Conservation (phyloP, 148 eudicot genomes). For the Pharnaceum exiguum region DNA sequence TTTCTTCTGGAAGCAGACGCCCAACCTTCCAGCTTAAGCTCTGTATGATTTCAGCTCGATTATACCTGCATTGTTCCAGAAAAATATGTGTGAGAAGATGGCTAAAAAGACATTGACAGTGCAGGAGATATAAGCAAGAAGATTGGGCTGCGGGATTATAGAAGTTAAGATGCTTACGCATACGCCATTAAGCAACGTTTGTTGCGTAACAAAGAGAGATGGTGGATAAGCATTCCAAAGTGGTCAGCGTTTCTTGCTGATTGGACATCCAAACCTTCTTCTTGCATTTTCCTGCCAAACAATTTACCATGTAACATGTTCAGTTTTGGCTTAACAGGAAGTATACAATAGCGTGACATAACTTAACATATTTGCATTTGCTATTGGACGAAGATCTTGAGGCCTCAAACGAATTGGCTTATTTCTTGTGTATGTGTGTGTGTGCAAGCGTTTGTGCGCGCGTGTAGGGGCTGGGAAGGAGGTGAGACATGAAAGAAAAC, state of each 20-base stretch:
- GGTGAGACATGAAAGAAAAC: no score
- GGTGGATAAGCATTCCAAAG: slow-evolving; percentile 86
- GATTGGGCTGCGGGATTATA: background rate
- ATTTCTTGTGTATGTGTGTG: no score
- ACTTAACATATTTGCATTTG: no score
- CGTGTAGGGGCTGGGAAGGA: no score
- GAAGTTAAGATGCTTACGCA: slow-evolving; percentile 41
- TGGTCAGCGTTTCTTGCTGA: slow-evolving; percentile 69
- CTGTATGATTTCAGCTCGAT: slow-evolving; percentile 71
- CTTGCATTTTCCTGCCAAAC: slow-evolving; percentile 73
- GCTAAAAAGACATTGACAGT: slow-evolving; percentile 8
- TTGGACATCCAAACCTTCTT: slow-evolving; percentile 56
- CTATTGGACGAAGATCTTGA: no score
- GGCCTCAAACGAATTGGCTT: no score
- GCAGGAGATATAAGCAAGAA: background rate
- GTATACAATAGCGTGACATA: no score
- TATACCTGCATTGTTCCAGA: slow-evolving; percentile 39
- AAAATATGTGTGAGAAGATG: background rate
- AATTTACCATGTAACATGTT: no score
- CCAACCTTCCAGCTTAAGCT: slow-evolving; percentile 72
- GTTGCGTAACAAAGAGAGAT: slow-evolving; percentile 79
- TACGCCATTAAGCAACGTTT: slow-evolving; percentile 94
- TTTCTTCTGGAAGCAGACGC: slow-evolving; percentile 67
- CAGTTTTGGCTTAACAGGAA: no score
- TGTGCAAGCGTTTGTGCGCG: no score